phyloP scores from a whole-genome alignment of 2,329 filamentous ascomycete genomes.

The Conoideocrella luteorostrata region DNA sequence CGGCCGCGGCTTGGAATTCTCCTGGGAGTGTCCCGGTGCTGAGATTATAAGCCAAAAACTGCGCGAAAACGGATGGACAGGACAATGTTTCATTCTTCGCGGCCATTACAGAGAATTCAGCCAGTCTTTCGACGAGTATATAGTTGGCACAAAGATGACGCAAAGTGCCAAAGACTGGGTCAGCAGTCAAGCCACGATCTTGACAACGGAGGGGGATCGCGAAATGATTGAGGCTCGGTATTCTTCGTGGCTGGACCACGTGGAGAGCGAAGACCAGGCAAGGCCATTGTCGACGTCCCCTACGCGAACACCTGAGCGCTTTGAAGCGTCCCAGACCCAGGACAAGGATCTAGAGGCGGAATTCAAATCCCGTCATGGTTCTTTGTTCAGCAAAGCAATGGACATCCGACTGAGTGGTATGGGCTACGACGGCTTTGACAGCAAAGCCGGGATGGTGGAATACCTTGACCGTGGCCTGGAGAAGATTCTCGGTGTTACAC shows the following conservation, averaged over 20 bases:
- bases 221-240: conserved; percentile 33
- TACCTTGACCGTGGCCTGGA: conserved; percentile 40
- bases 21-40: conserved; percentile 46
- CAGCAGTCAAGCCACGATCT: conserved; percentile 19
- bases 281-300: conserved; percentile 31
- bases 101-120: conserved; percentile 51
- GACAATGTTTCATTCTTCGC: conserved; percentile 48
- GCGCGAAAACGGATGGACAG: conserved; percentile 40
- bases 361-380: conserved; percentile 38
- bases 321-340: conserved; percentile 33
- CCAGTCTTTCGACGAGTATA: conserved; percentile 44
- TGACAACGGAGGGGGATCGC: conserved; percentile 15
- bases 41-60: conserved; percentile 39
- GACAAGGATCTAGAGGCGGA: conserved; percentile 45
- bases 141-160: conserved; percentile 37
- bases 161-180: conserved; percentile 33
- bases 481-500: conserved; percentile 32
- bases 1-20: conserved; percentile 40
- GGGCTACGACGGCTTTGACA: conserved; percentile 32
- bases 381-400: conserved; percentile 38
- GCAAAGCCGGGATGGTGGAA: conserved; percentile 41
- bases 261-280: conserved; percentile 37
- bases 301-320: conserved; percentile 32
- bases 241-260: conserved; percentile 35
- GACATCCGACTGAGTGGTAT: conserved; percentile 23